A percentile compares a stretch with the other conserved stretches of the same genome.
Conservation (phyloP, 768 basidiomycete genomes). For the Tubosaeta sp. region DNA sequence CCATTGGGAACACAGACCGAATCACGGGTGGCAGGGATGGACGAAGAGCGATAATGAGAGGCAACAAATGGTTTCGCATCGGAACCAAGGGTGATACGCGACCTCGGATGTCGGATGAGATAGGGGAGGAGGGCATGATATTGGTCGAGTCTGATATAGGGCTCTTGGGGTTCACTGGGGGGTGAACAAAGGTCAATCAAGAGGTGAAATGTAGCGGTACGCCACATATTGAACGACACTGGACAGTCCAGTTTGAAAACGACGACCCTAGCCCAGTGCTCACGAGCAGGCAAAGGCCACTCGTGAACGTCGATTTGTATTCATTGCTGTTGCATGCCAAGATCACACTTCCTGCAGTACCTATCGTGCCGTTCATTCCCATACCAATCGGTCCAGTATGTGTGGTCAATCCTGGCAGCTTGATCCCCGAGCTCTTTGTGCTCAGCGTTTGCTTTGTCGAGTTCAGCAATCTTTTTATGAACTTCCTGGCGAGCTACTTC, state of each 20-base stretch:
- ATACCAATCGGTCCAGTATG: not conserved
- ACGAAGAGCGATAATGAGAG: slow-evolving; percentile 10
- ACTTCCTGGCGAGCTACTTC: slow-evolving; percentile 16
- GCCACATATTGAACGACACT: slow-evolving; percentile 33
- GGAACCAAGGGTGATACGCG: slow-evolving; percentile 21
- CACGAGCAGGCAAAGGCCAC: slow-evolving; percentile 40
- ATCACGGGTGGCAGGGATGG: slow-evolving; percentile 8
- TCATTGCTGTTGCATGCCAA: slow-evolving; percentile 4
- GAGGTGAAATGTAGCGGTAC: slow-evolving; percentile 36
- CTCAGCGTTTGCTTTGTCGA: slow-evolving; percentile 15
- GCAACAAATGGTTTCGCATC: slow-evolving; percentile 16
- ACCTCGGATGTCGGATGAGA: slow-evolving; percentile 9
- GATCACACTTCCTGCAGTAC: slow-evolving; percentile 28
- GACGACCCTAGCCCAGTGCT: slow-evolving; percentile 21
- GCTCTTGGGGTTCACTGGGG: not conserved
- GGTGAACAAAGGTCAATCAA: slow-evolving; percentile 33
- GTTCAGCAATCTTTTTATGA: slow-evolving; percentile 26
- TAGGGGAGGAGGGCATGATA: slow-evolving; percentile 15
- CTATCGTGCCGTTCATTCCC: not conserved
- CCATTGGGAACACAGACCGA: slow-evolving; percentile 32
- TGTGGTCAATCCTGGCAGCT: not conserved
- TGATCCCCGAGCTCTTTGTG: slow-evolving; percentile 15
- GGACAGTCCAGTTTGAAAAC: slow-evolving; percentile 37
- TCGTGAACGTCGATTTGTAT: slow-evolving; percentile 39
- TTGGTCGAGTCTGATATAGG: slow-evolving; percentile 9